phyloP scores from a whole-genome alignment of 1,139 yeast species.

The Waltiozyma sp. region DNA sequence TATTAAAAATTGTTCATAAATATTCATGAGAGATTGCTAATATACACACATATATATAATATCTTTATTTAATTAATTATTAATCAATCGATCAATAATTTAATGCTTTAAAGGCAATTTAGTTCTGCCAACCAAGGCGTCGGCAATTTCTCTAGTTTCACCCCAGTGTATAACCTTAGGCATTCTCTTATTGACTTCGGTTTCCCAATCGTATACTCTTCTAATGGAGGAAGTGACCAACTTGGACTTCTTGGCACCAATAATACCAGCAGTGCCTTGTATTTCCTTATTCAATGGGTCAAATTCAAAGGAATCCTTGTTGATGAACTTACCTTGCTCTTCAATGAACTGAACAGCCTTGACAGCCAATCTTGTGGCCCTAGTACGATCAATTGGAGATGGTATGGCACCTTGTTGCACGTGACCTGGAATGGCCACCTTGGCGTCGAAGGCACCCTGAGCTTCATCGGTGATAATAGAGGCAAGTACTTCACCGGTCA shows the following conservation, averaged over 20 bases:
- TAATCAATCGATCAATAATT: too few relatives aligned
- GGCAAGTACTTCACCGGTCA: conserved; percentile 56
- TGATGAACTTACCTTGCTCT: conserved; percentile 23
- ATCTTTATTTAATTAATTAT: not conserved
- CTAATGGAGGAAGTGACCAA: conserved; percentile 64
- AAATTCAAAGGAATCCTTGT: conserved; percentile 19
- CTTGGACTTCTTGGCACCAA: conserved; percentile 77
- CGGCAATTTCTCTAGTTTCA: conserved; percentile 62
- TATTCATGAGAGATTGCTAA: too few relatives aligned
- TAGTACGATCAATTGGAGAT: conserved; percentile 64
- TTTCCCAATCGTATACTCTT: conserved; percentile 74
- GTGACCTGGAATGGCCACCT: conserved; percentile 75
- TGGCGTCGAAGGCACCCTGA: conserved; percentile 57
- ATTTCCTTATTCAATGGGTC: conserved; percentile 25
- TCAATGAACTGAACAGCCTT: conserved; percentile 64
- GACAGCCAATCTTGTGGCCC: conserved; percentile 60
- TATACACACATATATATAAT: not conserved
- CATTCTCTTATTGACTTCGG: conserved; percentile 70
- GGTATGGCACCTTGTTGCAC: conserved; percentile 81
- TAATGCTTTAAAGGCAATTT: conserved; percentile 5
- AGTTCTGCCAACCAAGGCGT: conserved; percentile 73
- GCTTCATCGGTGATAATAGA: conserved; percentile 59
- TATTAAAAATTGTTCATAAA: too few relatives aligned
- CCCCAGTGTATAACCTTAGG: conserved; percentile 87
- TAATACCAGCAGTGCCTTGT: conserved; percentile 63